Base-by-base conservation (phyloP, 805 yeast genomes). In the Metschnikowia lachancei region DNA sequence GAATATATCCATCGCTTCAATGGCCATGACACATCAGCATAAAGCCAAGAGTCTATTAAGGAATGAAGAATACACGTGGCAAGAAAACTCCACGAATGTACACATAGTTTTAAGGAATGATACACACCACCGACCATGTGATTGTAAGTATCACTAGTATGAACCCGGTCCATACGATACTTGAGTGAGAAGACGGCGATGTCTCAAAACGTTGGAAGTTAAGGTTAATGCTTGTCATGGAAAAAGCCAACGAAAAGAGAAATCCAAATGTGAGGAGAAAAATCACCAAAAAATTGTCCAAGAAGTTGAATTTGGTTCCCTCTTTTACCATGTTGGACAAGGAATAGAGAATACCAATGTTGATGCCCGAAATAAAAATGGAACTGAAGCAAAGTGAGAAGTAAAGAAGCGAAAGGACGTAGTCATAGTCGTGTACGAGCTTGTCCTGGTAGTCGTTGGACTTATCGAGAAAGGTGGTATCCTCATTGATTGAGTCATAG, bases 281-380 rank as follows among this genome's bases (percentile, higher is more conserved):
- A 24, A 69, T 52, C 41, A 71, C 59, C 58, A 70, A 59, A 9
- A 66, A 48, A 47, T 70, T 72, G 45, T 69, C 62, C 30, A 53
- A 38, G 12, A 67, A 39, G 19, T 53, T 47, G 41, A 69, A 62
- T 41, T 56, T 56, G 9, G 64, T 50, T 28, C 56, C 57, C 7
- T 52, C 55, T n/a, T 53, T 52, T 16, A 60, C 56, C 19, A 61
- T 51, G 28, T 59, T 55, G 38, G 58, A 50, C 16, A 71, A 57
- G 14, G 68, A 61, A 49, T 64, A 67, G 10, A 70, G 59, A 29
- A 71, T 68, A 5, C 76, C 76, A 20, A 69, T 54, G 45, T 67
- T 71, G 16, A 71, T 61, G 8, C 74, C 72, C 5, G 71, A 61
- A 19, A 70, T 62, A 51, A 71, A 69, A 3, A 66, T 52, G 24